Base-by-base conservation (phyloP, 352 stramenopile genomes). In the Thraustotheca clavata region DNA sequence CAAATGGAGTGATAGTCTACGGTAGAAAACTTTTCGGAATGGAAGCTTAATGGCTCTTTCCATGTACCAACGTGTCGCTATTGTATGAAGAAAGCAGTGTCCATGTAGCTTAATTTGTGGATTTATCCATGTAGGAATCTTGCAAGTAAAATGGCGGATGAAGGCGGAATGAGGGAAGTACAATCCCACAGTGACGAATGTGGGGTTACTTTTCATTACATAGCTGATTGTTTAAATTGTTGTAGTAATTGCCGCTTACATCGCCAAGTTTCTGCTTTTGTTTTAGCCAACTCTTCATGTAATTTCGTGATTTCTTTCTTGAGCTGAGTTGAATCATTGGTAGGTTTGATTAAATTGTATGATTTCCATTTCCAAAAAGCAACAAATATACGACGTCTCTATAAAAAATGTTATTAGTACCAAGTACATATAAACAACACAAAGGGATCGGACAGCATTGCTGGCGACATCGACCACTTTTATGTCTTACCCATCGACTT, bases 161-260 rank as follows among this genome's bases (percentile, higher is more conserved):
- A 24, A 27, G 39, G 39, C 39, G 27, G 39, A 27, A 24, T 27
- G n/a, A 27, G 39, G 43, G 24, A 52, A 52, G 43, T 7, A 31
- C 43, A 31, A 24, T 52, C 43, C 43, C 43, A 52, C 43, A 24
- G 22, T 47, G 39, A n/a, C 39, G 4, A n/a, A 27, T 52, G 11
- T 18, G 31, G 34, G 43, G 43, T 52, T 3, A 3, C 39, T 2
- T 27, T 24, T n/a, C 43, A 52, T 63, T 41, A 63, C 55, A 63
- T 63, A 29, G 55, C 55, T 9, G 55, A 63, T 22, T 63, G 55
- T 22, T 63, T 63, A 32, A 87, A 88, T 52, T 91, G 76, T 69
- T 89, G 86, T 18, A 91, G 71, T 41, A 89, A 62, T 73, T 91
- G 82, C 14, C 78, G 76, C 67, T 89, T 91, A 77, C 88, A 88